Evolutionary conservation across 73 alveolate species (phyloP).

Genomic region (Paramecium pentaurelia): DNA sequence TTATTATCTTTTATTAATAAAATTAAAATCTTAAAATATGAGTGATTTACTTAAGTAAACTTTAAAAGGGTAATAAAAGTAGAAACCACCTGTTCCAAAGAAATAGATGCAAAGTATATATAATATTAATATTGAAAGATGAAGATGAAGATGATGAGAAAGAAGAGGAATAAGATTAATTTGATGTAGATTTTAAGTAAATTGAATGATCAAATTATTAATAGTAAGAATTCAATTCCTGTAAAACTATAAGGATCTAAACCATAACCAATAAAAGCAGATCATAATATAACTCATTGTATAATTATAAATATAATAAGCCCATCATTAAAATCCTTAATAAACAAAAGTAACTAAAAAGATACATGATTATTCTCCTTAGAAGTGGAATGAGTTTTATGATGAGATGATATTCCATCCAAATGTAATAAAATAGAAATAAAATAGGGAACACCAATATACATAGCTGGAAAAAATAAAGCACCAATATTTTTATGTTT

Average conservation of each 20-base stretch:
- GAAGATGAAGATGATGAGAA: neutral
- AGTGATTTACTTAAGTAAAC: neutral
- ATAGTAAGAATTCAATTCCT: neutral
- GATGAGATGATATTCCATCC: conserved; percentile 35
- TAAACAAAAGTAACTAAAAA: neutral
- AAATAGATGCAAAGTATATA: neutral
- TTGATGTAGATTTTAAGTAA: neutral
- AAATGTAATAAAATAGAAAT: neutral
- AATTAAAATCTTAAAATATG: neutral
- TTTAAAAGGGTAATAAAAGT: neutral
- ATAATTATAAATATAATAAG: neutral
- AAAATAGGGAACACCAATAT: conserved; percentile 85
- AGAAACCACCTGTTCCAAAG: conserved; percentile 5
- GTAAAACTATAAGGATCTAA: neutral
- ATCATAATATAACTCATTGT: conserved; percentile 29
- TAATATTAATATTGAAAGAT: neutral
- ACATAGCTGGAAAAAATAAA: conserved; percentile 78
- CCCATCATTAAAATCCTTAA: conserved; percentile 19
- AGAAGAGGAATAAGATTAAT: conserved; percentile 15
- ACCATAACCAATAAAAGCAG: conserved; percentile 40
- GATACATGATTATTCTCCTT: conserved; percentile 47
- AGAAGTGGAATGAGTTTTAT: conserved; percentile 11
- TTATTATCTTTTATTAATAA: neutral
- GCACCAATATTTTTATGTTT: conserved; percentile 93
- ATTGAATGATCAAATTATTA: neutral